These are phyloP conservation scores for Sporothrix brasiliensis DNA, from an alignment of 2,329 filamentous ascomycete species.

Conservation along the genomic window DNA sequence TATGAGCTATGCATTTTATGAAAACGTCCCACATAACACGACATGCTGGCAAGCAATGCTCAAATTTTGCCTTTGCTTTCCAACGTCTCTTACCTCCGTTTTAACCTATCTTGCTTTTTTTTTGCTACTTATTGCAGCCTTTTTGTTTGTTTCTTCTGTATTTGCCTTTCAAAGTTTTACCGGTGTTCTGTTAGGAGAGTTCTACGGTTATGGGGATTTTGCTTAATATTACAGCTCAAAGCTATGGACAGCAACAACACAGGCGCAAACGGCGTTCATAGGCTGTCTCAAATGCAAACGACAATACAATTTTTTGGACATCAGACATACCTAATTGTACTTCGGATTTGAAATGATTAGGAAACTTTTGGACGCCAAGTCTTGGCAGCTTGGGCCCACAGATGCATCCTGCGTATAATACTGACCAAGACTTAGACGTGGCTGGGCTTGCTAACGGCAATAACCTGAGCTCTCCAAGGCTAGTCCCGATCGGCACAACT, in stretches of 20 bases:
- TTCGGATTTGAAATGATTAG: conserved; percentile 27
- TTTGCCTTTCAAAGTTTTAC: neutral
- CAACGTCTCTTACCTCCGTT: neutral
- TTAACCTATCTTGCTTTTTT: neutral
- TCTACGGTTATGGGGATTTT: neutral
- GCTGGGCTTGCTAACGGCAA: no score
- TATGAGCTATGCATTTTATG: conserved; percentile 5
- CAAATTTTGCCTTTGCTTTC: neutral
- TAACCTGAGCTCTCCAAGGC: neutral
- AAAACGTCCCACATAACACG: conserved; percentile 7
- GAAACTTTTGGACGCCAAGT: conserved; percentile 15
- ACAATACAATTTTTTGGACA: neutral
- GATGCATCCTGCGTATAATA: neutral
- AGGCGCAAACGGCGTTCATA: conserved; percentile 16
- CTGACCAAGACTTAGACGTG: no score
- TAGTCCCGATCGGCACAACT: conserved; percentile 21
- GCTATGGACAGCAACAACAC: conserved; percentile 8
- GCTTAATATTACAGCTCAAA: neutral
- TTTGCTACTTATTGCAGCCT: neutral
- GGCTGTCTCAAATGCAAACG: neutral
- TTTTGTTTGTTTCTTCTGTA: neutral
- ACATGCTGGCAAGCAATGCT: conserved; percentile 7
- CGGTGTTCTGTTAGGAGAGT: neutral
- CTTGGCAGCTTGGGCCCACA: conserved; percentile 4
- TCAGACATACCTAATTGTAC: neutral